phyloP scores from a whole-genome alignment of 139 green algal genomes.

The Picochlorum costavermella region DNA sequence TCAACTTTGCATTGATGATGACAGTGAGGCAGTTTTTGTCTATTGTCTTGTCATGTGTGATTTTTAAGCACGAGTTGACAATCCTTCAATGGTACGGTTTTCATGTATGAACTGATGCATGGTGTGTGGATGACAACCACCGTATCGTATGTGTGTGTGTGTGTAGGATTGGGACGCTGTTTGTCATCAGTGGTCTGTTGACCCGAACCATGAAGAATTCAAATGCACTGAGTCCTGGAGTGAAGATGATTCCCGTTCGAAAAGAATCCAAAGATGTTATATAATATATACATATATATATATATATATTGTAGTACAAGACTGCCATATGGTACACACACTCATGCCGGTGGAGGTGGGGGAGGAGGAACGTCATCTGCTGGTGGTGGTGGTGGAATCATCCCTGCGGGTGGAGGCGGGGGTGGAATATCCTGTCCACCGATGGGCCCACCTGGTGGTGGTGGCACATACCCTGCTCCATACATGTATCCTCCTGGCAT shows the following conservation, averaged over 20 bases:
- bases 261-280: not conserved
- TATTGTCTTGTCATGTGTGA: slow-evolving; percentile 74
- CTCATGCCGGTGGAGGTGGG: slow-evolving; percentile 3
- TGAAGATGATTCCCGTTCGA: not conserved
- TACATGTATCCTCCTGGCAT: slow-evolving; percentile 1
- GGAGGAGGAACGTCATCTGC: slow-evolving; percentile 3
- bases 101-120: not conserved
- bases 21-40: slow-evolving; percentile 84
- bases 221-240: not conserved
- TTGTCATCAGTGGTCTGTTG: slow-evolving; percentile 25
- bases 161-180: slow-evolving; percentile 4
- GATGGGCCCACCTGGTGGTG: not conserved
- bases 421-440: slow-evolving; percentile 5
- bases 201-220: slow-evolving; percentile 9
- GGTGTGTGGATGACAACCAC: no score
- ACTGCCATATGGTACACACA: not conserved
- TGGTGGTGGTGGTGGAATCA: slow-evolving; percentile 4
- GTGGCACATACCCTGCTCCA: slow-evolving; percentile 1
- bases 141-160: not conserved
- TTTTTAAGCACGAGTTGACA: slow-evolving; percentile 70
- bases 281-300: slow-evolving; percentile 3
- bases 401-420: slow-evolving; percentile 3
- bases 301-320: not conserved
- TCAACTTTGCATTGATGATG: slow-evolving; percentile 94
- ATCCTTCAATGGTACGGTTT: slow-evolving; percentile 44